Percentiles rank a stretch among this genome's conserved stretches.
These are phyloP conservation scores for Cylindrotheca fusiformis DNA, from an alignment of 108 stramenopile genomes.

Conservation along the genomic window DNA sequence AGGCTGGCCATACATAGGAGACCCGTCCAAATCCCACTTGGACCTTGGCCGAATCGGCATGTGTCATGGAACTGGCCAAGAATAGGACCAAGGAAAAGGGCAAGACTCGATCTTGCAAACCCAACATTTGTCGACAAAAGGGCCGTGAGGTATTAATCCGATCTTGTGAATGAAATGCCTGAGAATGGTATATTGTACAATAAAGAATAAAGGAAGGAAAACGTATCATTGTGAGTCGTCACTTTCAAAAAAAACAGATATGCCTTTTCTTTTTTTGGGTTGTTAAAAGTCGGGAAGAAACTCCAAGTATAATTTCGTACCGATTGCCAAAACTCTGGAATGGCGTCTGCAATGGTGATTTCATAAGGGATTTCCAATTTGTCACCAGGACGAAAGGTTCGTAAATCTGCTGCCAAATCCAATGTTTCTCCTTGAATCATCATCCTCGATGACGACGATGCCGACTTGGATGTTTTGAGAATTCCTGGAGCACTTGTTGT, in stretches of 20 bases:
- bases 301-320: background rate
- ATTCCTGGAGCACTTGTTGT: too few relatives aligned
- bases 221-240: background rate
- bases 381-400: conserved; percentile 60
- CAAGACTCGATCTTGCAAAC: conserved; percentile 81
- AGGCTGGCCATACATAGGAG: conserved; percentile 81
- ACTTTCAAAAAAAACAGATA: background rate
- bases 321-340: conserved; percentile 80
- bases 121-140: conserved; percentile 79
- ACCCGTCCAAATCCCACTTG: conserved; percentile 80
- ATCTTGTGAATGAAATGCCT: conserved; percentile 81
- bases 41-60: conserved; percentile 84
- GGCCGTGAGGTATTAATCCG: conserved; percentile 84
- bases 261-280: too few relatives aligned
- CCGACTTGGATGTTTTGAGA: too few relatives aligned
- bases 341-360: conserved; percentile 62
- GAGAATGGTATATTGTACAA: background rate
- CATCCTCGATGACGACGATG: background rate
- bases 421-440: conserved; percentile 50
- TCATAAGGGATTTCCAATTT: conserved; percentile 74
- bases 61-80: conserved; percentile 73
- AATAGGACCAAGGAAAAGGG: conserved; percentile 74
- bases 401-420: conserved; percentile 60
- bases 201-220: background rate
- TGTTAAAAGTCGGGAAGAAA: background rate